Base-by-base conservation (phyloP, 2,329 filamentous ascomycete genomes). In the Trichoderma aggressivum region DNA sequence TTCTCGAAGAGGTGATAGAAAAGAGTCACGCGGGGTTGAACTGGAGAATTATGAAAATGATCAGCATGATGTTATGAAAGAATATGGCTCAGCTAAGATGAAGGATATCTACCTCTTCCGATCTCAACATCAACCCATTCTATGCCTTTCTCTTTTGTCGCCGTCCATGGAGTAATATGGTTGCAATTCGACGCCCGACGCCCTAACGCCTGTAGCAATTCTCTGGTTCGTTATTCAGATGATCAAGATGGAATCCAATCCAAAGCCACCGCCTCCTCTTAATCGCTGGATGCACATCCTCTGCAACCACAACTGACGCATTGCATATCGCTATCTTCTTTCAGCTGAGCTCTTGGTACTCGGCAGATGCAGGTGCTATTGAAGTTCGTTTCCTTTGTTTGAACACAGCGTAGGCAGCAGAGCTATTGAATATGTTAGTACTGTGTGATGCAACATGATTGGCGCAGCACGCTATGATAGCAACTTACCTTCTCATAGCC, bases 371-470 rank as follows among this genome's bases (percentile, higher is more conserved):
- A 99, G 1, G 95, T 99, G 74, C 93, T 92, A 81, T 95, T 96
- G 85, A 98, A 99, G 82, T 99, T 99, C 34, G 96, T 99, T 86
- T 99, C 96, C 82, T 98, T 98, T n/a, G 96, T 98, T 82, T 99
- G 96, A 70, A 99, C 95, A 82, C 96, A 99, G 73, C 94, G 90
- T 70, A 98, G 86, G 81, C 96, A 99, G 82, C 96, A 99, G 56
- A 99, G 84, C 92, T 96, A 78, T 39, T 24, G 28, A 59, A 50
- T 3, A 1, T 63, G 70, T 81, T 72, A 83, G 78, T 61, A 72
- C 18, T n/a, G n/a, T n/a, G 6, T 34, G 43, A 10, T 21, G 0
- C 2, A n/a, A 50, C 5, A 5, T 10, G 3, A 18, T n/a, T 2
- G 32, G 4, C 10, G 6, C 34, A 56, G 14, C 34, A 12, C 5